Percentiles rank a stretch among this genome's conserved stretches.
phyloP scores from a whole-genome alignment of 1,284 basidiomycete species.

The Ganoderma boninense region DNA sequence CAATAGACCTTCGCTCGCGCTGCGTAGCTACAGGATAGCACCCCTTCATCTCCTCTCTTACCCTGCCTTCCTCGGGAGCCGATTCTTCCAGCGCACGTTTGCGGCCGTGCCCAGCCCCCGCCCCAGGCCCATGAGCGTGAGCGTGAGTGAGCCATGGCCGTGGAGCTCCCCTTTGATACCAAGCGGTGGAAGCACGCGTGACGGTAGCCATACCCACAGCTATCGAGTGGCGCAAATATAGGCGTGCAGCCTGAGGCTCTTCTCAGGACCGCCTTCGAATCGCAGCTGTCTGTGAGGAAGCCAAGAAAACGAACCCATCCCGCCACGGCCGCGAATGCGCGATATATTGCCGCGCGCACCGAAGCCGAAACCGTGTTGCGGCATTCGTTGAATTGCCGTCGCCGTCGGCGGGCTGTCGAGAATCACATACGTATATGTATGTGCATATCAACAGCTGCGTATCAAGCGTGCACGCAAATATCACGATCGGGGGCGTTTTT shows the following conservation, averaged over 20 bases:
- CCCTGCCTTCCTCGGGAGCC: not conserved
- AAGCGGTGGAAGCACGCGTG: not conserved
- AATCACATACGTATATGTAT: not conserved
- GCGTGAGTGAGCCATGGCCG: not conserved
- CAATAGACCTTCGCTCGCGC: not conserved
- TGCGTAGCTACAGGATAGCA: not conserved
- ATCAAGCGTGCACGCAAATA: not conserved
- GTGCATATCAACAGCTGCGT: not conserved
- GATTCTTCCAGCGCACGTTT: not conserved
- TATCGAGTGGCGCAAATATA: slow-evolving; percentile 8
- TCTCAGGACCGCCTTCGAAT: slow-evolving; percentile 10
- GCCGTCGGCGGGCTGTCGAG: not conserved
- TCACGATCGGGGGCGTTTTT: slow-evolving; percentile 1
- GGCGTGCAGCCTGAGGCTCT: not conserved
- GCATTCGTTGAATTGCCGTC: slow-evolving; percentile 10
- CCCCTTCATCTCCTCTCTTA: slow-evolving; percentile 8
- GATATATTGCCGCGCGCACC: slow-evolving; percentile 24
- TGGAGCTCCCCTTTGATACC: not conserved
- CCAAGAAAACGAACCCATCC: slow-evolving; percentile 2
- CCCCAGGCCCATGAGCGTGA: not conserved
- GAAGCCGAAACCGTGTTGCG: not conserved
- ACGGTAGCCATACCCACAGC: slow-evolving; percentile 9
- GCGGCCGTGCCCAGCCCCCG: not conserved
- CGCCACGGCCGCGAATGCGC: slow-evolving; percentile 18
- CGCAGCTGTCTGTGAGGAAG: not conserved